These are phyloP conservation scores for apple (Malus domestica) DNA, from an alignment of 306 rosid genomes.

Conservation along the genomic window ASM211411v1 NC_041799.1:19528501-19529000, in stretches of 20 bases:
- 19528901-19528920: constrained; percentile 64
- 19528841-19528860: constrained; percentile 91
- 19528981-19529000: not conserved
- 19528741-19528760: constrained; percentile 32
- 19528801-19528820: constrained; percentile 78
- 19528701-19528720: not conserved
- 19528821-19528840: constrained; percentile 81
- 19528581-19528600: too few relatives aligned
- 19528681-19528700: too few relatives aligned
- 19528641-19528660: too few relatives aligned
- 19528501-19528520: too few relatives aligned
- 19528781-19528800: constrained; percentile 32
- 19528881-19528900: constrained; percentile 70
- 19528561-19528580: too few relatives aligned
- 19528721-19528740: not conserved
- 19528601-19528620: too few relatives aligned
- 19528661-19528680: too few relatives aligned
- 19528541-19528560: too few relatives aligned
- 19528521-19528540: too few relatives aligned
- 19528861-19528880: constrained; percentile 76
- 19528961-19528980: not conserved
- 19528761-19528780: constrained; percentile 77
- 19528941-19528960: constrained; percentile 53
- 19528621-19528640: too few relatives aligned
- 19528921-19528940: constrained; percentile 66